Conservation (phyloP, 352 stramenopile species). For the Pythium aristosporum region DNA sequence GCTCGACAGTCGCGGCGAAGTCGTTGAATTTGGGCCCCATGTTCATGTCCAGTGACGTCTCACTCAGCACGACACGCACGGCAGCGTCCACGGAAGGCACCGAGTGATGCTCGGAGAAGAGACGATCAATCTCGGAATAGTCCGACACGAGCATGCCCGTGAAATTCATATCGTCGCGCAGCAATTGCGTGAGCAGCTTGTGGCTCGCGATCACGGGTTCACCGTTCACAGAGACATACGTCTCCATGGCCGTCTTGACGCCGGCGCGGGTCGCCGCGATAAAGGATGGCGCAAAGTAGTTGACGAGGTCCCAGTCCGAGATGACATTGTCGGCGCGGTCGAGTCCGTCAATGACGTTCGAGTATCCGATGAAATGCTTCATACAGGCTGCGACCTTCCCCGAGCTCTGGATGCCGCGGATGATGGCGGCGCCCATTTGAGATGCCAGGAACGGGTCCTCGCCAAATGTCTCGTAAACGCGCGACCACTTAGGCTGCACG, state of each 20-base stretch:
- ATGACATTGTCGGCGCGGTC: slow-evolving; percentile 74
- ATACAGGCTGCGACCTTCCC: slow-evolving; percentile 76
- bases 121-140: slow-evolving; percentile 90
- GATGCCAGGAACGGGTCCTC: slow-evolving; percentile 85
- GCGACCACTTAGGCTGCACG: slow-evolving; percentile 79
- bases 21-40: slow-evolving; percentile 72
- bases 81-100: slow-evolving; percentile 59
- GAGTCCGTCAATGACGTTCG: slow-evolving; percentile 57
- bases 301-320: slow-evolving; percentile 65
- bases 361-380: slow-evolving; percentile 90
- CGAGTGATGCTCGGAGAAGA: slow-evolving; percentile 82
- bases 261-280: slow-evolving; percentile 63
- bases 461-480: slow-evolving; percentile 93
- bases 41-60: slow-evolving; percentile 93
- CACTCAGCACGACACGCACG: slow-evolving; percentile 59
- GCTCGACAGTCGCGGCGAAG: slow-evolving; percentile 54
- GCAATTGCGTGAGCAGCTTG: slow-evolving; percentile 70
- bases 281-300: slow-evolving; percentile 78
- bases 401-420: slow-evolving; percentile 79
- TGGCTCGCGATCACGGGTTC: slow-evolving; percentile 84
- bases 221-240: slow-evolving; percentile 88
- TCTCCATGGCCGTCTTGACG: slow-evolving; percentile 90
- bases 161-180: slow-evolving; percentile 89
- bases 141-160: slow-evolving; percentile 90
- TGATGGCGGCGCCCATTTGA: slow-evolving; percentile 65